These are phyloP conservation scores for Russula griseocarnosa DNA, from an alignment of 768 basidiomycete genomes.

Conservation along the genomic window DNA sequence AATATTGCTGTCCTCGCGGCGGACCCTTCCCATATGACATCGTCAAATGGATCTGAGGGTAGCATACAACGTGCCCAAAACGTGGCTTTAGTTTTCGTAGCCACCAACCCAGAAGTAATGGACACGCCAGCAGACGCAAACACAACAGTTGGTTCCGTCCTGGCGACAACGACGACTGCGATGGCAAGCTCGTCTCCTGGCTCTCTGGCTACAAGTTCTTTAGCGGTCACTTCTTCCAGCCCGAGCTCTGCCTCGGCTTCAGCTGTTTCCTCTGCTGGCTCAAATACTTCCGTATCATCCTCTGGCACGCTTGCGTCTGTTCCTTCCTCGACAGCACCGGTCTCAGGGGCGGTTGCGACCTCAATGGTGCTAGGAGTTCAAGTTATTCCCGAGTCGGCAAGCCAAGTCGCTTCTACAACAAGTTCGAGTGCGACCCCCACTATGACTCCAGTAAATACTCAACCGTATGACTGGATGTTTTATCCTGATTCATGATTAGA, in stretches of 20 bases:
- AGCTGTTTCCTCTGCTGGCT: not conserved
- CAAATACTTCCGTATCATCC: not conserved
- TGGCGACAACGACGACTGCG: slow-evolving; percentile 13
- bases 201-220: slow-evolving; percentile 1
- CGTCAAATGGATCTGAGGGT: slow-evolving; percentile 26
- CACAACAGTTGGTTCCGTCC: slow-evolving; percentile 1
- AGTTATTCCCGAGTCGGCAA: slow-evolving; percentile 15
- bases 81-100: slow-evolving; percentile 53
- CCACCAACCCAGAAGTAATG: slow-evolving; percentile 36
- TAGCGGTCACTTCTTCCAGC: slow-evolving; percentile 4
- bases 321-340: not conserved
- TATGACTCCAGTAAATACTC: slow-evolving; percentile 26
- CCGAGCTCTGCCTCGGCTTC: slow-evolving; percentile 7
- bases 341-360: slow-evolving; percentile 4
- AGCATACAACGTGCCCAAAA: slow-evolving; percentile 35
- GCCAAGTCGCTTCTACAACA: not conserved
- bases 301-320: not conserved
- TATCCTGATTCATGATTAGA: slow-evolving; percentile 5
- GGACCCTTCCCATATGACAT: slow-evolving; percentile 8
- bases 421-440: slow-evolving; percentile 1
- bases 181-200: slow-evolving; percentile 8
- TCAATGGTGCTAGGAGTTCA: slow-evolving; percentile 15
- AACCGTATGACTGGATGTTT: slow-evolving; percentile 30
- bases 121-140: slow-evolving; percentile 2
- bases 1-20: slow-evolving; percentile 1